Evolutionary conservation across 2,329 filamentous ascomycete genomes (phyloP).

Genomic region (Penicillium sp.): DNA sequence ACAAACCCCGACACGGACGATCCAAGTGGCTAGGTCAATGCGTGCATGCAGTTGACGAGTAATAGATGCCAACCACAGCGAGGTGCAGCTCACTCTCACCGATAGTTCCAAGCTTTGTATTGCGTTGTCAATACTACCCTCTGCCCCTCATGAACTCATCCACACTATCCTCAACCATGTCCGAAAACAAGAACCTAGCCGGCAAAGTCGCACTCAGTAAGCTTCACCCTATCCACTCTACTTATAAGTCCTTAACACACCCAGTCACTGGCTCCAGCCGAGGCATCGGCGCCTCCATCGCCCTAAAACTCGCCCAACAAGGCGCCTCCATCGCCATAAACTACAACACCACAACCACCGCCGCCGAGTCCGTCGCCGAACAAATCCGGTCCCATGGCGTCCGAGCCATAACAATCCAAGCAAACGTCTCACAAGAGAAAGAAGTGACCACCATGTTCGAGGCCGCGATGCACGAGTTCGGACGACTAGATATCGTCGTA

Average conservation of each 20-base stretch:
- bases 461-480: conserved; percentile 12
- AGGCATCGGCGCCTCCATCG: conserved; percentile 22
- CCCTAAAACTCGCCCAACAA: conserved; percentile 16
- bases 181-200: conserved; percentile 13
- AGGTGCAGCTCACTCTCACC: conserved; percentile 1
- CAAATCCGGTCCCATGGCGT: conserved; percentile 13
- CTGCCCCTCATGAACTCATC: not conserved
- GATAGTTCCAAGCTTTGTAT: not conserved
- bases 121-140: not conserved
- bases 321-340: conserved; percentile 21
- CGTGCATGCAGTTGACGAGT: not conserved
- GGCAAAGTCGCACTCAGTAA: conserved; percentile 23
- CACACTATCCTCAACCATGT: conserved; percentile 5
- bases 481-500: conserved; percentile 20
- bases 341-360: conserved; percentile 11
- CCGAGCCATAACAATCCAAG: conserved; percentile 15
- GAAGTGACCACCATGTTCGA: conserved; percentile 18
- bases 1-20: not conserved
- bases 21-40: not conserved
- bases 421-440: conserved; percentile 18
- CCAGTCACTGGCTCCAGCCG: conserved; percentile 22
- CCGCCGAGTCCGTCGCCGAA: conserved; percentile 12
- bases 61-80: not conserved
- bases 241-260: not conserved
- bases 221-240: not conserved